phyloP scores from a whole-genome alignment of 1,139 yeast genomes.

The Ashbya aceris region DNA sequence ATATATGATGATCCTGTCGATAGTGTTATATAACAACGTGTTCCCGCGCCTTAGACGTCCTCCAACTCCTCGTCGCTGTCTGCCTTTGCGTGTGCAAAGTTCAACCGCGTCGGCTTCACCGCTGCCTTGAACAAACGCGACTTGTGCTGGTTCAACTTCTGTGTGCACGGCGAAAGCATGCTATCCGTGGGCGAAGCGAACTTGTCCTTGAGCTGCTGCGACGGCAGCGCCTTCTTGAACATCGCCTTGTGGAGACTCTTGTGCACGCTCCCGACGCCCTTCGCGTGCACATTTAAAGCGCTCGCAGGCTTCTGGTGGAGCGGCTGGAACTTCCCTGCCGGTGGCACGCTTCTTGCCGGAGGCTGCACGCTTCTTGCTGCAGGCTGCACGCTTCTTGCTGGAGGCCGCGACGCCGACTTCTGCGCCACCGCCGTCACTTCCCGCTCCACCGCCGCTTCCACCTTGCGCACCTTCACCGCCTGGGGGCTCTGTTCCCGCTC shows the following conservation, averaged over 20 bases:
- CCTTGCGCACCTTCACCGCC: too few relatives aligned
- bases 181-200: constrained; percentile 53
- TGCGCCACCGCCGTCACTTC: too few relatives aligned
- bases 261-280: constrained; percentile 1
- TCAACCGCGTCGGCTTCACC: constrained; percentile 25
- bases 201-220: constrained; percentile 15
- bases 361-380: too few relatives aligned
- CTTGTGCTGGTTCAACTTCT: constrained; percentile 43
- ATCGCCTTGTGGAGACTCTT: constrained; percentile 16
- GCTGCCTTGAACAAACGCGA: constrained; percentile 22
- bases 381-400: too few relatives aligned
- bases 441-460: too few relatives aligned
- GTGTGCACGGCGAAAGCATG: constrained; percentile 48
- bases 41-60: constrained; percentile 1
- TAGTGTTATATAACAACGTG: neutral
- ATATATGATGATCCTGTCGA: neutral
- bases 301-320: constrained; percentile 16
- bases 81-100: constrained; percentile 13
- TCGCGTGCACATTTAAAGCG: neutral
- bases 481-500: too few relatives aligned
- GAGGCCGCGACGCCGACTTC: too few relatives aligned
- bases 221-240: constrained; percentile 16
- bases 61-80: constrained; percentile 8
- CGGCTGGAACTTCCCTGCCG: constrained; percentile 19
- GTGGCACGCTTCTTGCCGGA: too few relatives aligned